Evolutionary conservation across 805 yeast species (phyloP).

Genomic region (Candida nonsorbophila): DNA sequence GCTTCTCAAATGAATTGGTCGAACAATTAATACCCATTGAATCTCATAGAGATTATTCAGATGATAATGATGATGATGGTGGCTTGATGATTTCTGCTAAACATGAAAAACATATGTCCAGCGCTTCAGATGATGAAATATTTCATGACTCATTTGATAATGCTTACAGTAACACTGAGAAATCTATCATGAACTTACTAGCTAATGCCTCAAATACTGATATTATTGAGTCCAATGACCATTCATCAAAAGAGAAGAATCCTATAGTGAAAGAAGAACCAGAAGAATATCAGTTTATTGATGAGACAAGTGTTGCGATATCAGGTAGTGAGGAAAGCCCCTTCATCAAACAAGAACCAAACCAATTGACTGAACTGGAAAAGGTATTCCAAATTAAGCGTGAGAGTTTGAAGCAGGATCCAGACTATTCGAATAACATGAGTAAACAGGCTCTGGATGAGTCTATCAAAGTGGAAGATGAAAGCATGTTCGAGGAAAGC

Average conservation of each 20-base stretch:
- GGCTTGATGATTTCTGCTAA: conserved; percentile 2
- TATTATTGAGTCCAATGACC: background rate
- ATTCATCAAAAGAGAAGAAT: background rate
- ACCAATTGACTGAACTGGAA: too few relatives aligned
- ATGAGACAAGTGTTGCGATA: conserved; percentile 1
- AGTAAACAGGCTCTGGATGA: too few relatives aligned
- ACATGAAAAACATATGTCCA: conserved; percentile 2
- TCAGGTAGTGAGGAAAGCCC: background rate
- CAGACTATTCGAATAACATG: too few relatives aligned
- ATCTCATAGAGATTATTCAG: conserved; percentile 1
- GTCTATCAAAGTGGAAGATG: conserved; percentile 2
- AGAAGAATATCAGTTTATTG: conserved; percentile 1
- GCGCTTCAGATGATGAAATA: too few relatives aligned
- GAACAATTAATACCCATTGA: conserved; percentile 23
- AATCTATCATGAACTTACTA: conserved; percentile 35
- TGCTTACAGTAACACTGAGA: conserved; percentile 30
- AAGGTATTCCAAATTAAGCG: background rate
- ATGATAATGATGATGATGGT: conserved; percentile 11
- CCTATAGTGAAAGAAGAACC: conserved; percentile 7
- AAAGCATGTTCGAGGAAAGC: background rate
- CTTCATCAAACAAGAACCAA: too few relatives aligned
- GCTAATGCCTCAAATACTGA: conserved; percentile 12
- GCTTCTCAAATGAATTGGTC: conserved; percentile 34
- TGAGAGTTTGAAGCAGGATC: background rate
- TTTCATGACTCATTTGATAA: conserved; percentile 27